Base-by-base conservation (phyloP, 805 yeast genomes). In the Kuraishia molischiana region DNA sequence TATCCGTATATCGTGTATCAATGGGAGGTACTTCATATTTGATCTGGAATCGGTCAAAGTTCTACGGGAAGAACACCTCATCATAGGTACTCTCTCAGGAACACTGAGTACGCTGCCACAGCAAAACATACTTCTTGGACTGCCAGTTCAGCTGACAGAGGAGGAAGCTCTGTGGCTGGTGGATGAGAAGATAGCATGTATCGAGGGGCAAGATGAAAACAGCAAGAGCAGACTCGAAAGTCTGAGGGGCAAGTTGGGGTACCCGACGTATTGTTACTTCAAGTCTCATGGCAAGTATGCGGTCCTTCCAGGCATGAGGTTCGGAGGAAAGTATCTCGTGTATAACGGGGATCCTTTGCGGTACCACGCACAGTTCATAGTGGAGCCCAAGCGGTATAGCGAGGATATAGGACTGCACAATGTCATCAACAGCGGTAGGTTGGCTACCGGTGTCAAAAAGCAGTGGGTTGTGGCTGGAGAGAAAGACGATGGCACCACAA, bases 331-430 rank as follows among this genome's bases (percentile, higher is more conserved):
- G 38, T 87, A 76, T 50, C 73, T 92, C 40, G 87, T 89, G 2
- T 90, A 90, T 46, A 97, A 97, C 0, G 97, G 97, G 1, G 98
- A 90, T 53, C 95, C 97, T 5, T 62, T 90, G 38, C 58, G 92
- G 34, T 92, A 76, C 51, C 98, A 90, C 58, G 83, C 97, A 2
- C 96, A 90, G 56, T 66, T 78, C 44, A 79, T 85, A 4, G 82
- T 85, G 2, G 72, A 73, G 35, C 65, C 77, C 0, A 45, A 65
- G 11, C 62, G 65, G 15, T 59, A 56, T 28, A 67, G 70, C 26
- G 71, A 76, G 35, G 69, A 72, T 43, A 67, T 82, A 19, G 72
- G 72, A 2, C 50, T 86, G 29, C 50, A 72, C 31, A 74, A 74
- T 31, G 54, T 89, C 13, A 76, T 86, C 0, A 79, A 80, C 28